A percentile compares a stretch with the other conserved stretches of the same genome.
phyloP scores from a whole-genome alignment of 2,329 filamentous ascomycete genomes.

The Botrytis squamosa region DNA sequence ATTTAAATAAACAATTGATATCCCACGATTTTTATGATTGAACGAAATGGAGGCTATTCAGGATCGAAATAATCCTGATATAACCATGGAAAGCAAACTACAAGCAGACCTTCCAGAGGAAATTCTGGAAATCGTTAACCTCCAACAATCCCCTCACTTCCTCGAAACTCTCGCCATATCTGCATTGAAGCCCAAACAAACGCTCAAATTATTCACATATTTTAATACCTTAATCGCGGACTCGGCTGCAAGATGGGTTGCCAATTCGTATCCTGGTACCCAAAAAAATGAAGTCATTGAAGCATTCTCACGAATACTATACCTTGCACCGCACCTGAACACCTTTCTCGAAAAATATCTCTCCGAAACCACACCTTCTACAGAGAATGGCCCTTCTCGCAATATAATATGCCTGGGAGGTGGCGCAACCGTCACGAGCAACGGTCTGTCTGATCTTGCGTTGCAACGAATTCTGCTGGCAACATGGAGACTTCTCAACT shows the following conservation, averaged over 20 bases:
- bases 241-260: constrained; percentile 76
- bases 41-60: constrained; percentile 42
- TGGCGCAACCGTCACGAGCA: constrained; percentile 37
- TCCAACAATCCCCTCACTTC: constrained; percentile 62
- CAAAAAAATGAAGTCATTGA: constrained; percentile 52
- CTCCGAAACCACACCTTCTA: constrained; percentile 19
- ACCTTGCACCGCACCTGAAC: constrained; percentile 77
- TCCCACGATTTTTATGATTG: constrained; percentile 12
- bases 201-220: constrained; percentile 70
- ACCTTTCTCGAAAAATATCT: constrained; percentile 62
- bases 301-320: constrained; percentile 76
- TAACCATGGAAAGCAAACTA: constrained; percentile 41
- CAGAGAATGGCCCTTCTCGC: constrained; percentile 25
- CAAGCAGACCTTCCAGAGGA: constrained; percentile 66
- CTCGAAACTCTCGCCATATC: constrained; percentile 69
- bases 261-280: constrained; percentile 32
- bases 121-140: constrained; percentile 64
- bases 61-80: constrained; percentile 55
- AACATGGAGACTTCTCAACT: constrained; percentile 75
- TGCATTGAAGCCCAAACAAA: constrained; percentile 67
- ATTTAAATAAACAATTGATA: constrained; percentile 14
- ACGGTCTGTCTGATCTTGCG: constrained; percentile 41
- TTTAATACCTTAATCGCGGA: constrained; percentile 78
- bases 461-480: constrained; percentile 59
- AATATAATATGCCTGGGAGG: constrained; percentile 29